Conservation (phyloP, 2,329 filamentous ascomycete species). For the Nemania sp. region DNA sequence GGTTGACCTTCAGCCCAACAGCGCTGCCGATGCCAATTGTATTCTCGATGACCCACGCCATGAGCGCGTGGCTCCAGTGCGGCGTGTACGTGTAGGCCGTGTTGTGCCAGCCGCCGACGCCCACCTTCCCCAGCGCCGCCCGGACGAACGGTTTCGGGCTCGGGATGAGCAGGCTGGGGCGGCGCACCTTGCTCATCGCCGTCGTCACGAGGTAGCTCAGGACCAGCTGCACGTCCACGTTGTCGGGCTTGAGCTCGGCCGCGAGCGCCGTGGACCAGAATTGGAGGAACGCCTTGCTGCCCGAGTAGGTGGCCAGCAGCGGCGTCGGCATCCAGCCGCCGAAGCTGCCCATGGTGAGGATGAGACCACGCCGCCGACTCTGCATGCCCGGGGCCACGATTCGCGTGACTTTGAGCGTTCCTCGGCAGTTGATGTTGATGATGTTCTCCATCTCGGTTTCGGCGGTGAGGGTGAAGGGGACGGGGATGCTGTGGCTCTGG, state of each 20-base stretch:
- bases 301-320: slow-evolving; percentile 92
- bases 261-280: slow-evolving; percentile 90
- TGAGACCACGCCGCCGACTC: slow-evolving; percentile 80
- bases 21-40: slow-evolving; percentile 56
- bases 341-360: slow-evolving; percentile 97
- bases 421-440: slow-evolving; percentile 92
- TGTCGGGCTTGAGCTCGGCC: slow-evolving; percentile 77
- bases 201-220: slow-evolving; percentile 92
- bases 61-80: slow-evolving; percentile 87
- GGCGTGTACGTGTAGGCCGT: slow-evolving; percentile 86
- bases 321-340: slow-evolving; percentile 91
- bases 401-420: slow-evolving; percentile 86
- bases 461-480: slow-evolving; percentile 80
- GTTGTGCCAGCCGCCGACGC: slow-evolving; percentile 76
- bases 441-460: slow-evolving; percentile 84
- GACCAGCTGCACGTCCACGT: slow-evolving; percentile 88
- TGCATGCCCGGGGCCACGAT: slow-evolving; percentile 84
- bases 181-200: slow-evolving; percentile 95
- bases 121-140: slow-evolving; percentile 78
- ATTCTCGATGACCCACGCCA: slow-evolving; percentile 80
- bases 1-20: slow-evolving; percentile 55
- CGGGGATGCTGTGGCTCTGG: slow-evolving; percentile 89
- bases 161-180: slow-evolving; percentile 76
- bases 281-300: slow-evolving; percentile 97
- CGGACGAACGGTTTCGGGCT: slow-evolving; percentile 82